phyloP scores from a whole-genome alignment of 768 basidiomycete species.

The Lactifluus volemus region DNA sequence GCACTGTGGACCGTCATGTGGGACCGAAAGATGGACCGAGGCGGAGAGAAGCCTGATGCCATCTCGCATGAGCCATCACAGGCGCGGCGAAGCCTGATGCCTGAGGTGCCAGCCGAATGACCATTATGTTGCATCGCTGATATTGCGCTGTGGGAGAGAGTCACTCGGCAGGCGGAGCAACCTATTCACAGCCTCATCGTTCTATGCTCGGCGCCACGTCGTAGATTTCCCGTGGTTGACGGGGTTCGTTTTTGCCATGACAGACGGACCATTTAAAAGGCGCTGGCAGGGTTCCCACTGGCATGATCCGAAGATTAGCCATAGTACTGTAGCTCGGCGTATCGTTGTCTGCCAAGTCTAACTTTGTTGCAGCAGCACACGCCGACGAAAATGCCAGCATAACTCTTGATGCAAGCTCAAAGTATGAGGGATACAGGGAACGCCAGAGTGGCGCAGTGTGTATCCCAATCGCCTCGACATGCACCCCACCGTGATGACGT shows the following conservation, averaged over 20 bases:
- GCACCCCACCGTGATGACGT: conserved; percentile 10
- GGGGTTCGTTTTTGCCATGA: background rate
- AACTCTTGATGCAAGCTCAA: background rate
- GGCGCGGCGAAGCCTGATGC: too few species aligned
- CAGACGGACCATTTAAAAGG: background rate
- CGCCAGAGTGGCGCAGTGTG: background rate
- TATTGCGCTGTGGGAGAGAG: too few species aligned
- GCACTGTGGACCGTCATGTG: too few species aligned
- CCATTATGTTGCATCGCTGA: too few species aligned
- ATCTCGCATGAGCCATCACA: too few species aligned
- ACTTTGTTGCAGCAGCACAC: background rate
- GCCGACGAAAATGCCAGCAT: background rate
- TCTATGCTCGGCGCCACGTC: background rate
- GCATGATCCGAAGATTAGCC: background rate
- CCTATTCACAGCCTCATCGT: too few species aligned
- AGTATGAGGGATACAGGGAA: background rate
- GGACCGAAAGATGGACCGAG: too few species aligned
- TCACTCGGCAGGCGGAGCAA: too few species aligned
- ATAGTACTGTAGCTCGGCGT: background rate
- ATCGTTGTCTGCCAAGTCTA: background rate
- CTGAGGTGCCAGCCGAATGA: too few species aligned
- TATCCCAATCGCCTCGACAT: conserved; percentile 19
- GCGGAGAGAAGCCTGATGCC: too few species aligned
- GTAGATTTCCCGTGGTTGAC: background rate
- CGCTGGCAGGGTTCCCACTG: background rate